A percentile compares a stretch with the other conserved stretches of the same genome.
These are phyloP conservation scores for Bryum argenteum DNA, from an alignment of 225 moss, liverwort and hornwort genomes.

Conservation along the genomic window DNA sequence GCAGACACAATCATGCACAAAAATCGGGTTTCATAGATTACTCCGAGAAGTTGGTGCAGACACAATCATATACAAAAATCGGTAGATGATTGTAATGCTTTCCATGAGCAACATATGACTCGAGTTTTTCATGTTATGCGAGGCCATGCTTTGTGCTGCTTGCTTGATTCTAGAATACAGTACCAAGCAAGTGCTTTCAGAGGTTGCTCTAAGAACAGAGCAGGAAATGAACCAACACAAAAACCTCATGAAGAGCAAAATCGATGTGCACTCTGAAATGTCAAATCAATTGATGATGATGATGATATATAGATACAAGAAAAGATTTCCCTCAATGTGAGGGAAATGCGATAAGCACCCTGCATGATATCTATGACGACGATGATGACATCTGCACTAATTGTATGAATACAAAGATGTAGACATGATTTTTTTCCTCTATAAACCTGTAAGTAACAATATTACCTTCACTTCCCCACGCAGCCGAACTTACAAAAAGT, in stretches of 20 bases:
- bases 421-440: too few relatives aligned
- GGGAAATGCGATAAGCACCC: constrained; percentile 24
- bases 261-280: background rate
- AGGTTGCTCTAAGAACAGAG: constrained; percentile 4
- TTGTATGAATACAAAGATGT: constrained; percentile 24
- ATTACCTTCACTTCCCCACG: constrained; percentile 13
- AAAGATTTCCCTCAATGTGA: constrained; percentile 38
- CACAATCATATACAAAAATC: too few relatives aligned
- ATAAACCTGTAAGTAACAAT: background rate
- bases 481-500: too few relatives aligned
- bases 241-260: background rate
- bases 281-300: constrained; percentile 11
- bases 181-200: too few relatives aligned
- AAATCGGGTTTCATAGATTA: too few relatives aligned
- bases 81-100: too few relatives aligned
- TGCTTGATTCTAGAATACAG: too few relatives aligned
- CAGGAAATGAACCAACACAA: background rate
- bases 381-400: constrained; percentile 4
- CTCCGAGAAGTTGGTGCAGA: too few relatives aligned
- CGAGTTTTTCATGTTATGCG: too few relatives aligned
- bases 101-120: too few relatives aligned
- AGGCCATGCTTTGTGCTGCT: too few relatives aligned
- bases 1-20: too few relatives aligned
- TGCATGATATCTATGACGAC: constrained; percentile 5
- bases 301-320: constrained; percentile 33